Evolutionary conservation across 2,329 filamentous ascomycete genomes (phyloP).

Genomic region (Harringtonia lauricola): DNA sequence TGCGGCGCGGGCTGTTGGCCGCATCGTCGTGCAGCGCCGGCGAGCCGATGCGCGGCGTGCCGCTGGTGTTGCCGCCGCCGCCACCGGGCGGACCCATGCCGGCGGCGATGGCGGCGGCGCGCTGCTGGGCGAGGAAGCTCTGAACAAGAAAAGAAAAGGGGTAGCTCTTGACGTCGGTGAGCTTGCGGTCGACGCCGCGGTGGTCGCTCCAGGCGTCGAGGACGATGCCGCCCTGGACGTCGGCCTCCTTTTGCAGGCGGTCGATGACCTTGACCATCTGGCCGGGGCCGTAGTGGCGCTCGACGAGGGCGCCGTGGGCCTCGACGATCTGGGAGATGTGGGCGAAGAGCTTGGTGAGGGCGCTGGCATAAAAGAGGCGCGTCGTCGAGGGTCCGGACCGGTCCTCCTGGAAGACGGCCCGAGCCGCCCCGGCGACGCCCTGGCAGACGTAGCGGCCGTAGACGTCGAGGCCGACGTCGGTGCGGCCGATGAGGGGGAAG

Average conservation of each 20-base stretch:
- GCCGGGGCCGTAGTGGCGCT: slow-evolving; percentile 83
- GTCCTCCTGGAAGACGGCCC: slow-evolving; percentile 65
- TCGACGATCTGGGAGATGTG: slow-evolving; percentile 97
- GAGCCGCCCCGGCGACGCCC: slow-evolving; percentile 76
- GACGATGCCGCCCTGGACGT: slow-evolving; percentile 91
- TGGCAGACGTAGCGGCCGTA: slow-evolving; percentile 95
- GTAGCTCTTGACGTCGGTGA: slow-evolving; percentile 95
- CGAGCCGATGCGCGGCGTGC: slow-evolving; percentile 61
- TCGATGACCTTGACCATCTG: slow-evolving; percentile 95
- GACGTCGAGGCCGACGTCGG: slow-evolving; percentile 82
- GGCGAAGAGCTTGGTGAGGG: slow-evolving; percentile 85
- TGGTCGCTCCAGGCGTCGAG: slow-evolving; percentile 95
- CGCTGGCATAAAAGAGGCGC: slow-evolving; percentile 83
- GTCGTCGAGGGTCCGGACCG: slow-evolving; percentile 32
- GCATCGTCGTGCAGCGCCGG: slow-evolving; percentile 41
- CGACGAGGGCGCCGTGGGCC: slow-evolving; percentile 78
- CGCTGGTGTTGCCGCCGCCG: slow-evolving; percentile 23
- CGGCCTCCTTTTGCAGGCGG: slow-evolving; percentile 83
- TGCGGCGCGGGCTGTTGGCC: slow-evolving; percentile 38
- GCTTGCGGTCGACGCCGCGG: slow-evolving; percentile 66
- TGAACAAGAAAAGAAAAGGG: slow-evolving; percentile 95
- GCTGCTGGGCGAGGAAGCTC: slow-evolving; percentile 71
- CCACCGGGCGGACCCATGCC: background rate
- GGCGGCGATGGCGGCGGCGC: slow-evolving; percentile 23
- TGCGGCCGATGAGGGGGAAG: slow-evolving; percentile 84